Conservation (phyloP, 2,329 filamentous ascomycete species). For the Fusarium udum region DNA sequence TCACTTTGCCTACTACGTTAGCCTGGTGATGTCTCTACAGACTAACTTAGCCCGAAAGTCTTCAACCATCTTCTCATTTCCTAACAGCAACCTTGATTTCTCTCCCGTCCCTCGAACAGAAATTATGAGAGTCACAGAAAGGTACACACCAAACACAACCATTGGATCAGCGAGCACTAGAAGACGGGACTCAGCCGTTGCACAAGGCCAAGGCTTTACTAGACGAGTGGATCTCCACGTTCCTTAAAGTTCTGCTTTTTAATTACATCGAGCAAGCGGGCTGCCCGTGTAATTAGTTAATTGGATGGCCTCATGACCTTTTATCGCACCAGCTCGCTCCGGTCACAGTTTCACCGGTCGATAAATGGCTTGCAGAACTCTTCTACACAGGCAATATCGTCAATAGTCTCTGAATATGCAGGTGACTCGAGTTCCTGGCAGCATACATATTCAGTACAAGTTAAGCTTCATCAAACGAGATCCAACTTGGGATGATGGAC, state of each 20-base stretch:
- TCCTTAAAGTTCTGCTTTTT: conserved; percentile 42
- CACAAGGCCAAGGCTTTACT: conserved; percentile 30
- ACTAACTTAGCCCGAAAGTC: not conserved
- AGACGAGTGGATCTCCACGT: conserved; percentile 37
- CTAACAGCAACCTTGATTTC: not conserved
- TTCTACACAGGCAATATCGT: not conserved
- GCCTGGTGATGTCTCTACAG: not conserved
- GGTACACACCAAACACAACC: conserved; percentile 18
- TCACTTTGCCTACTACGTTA: not conserved
- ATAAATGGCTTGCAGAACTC: conserved; percentile 16
- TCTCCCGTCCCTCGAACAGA: not conserved
- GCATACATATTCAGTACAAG: not conserved
- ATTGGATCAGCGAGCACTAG: conserved; percentile 31
- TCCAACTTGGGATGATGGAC: conserved; percentile 29
- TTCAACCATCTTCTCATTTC: not conserved
- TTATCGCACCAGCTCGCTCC: conserved; percentile 5
- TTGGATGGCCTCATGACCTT: conserved; percentile 18
- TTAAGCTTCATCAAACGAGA: conserved; percentile 25
- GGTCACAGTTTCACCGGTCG: not conserved
- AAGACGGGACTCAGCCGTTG: conserved; percentile 35
- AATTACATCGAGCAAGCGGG: conserved; percentile 40
- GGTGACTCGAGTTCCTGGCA: not conserved
- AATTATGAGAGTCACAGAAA: conserved; percentile 31
- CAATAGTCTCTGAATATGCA: not conserved
- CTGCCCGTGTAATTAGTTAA: conserved; percentile 34